phyloP scores from a whole-genome alignment of 176 grass and related monocot genomes.

The Phoenix dactylifera region DNA sequence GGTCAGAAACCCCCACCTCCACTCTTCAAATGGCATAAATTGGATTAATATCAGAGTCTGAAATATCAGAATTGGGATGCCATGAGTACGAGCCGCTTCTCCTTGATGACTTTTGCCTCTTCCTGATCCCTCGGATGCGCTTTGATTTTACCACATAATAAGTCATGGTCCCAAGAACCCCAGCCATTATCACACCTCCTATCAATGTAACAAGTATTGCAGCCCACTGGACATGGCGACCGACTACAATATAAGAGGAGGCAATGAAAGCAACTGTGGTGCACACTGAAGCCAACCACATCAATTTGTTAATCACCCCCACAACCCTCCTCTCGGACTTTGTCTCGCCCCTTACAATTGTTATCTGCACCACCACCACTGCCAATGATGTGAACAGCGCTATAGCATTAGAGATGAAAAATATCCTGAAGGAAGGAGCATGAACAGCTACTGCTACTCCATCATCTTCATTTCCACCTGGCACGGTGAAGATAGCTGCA shows the following conservation, averaged over 20 bases:
- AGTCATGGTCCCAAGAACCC: slow-evolving; percentile 92
- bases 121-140: slow-evolving; percentile 58
- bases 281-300: slow-evolving; percentile 94
- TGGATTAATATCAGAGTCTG: slow-evolving; percentile 61
- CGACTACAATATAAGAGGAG: slow-evolving; percentile 85
- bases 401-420: slow-evolving; percentile 89
- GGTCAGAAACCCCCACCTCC: not conserved
- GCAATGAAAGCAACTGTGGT: slow-evolving; percentile 91
- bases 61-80: slow-evolving; percentile 74
- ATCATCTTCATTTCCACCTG: slow-evolving; percentile 57
- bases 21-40: slow-evolving; percentile 84
- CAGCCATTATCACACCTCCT: slow-evolving; percentile 75
- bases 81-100: slow-evolving; percentile 74
- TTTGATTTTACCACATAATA: slow-evolving; percentile 96
- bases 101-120: slow-evolving; percentile 74
- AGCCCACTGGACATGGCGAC: slow-evolving; percentile 62
- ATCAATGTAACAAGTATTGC: slow-evolving; percentile 81
- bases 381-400: slow-evolving; percentile 89
- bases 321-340: slow-evolving; percentile 81
- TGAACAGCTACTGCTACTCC: slow-evolving; percentile 55
- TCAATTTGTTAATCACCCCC: slow-evolving; percentile 97
- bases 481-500: slow-evolving; percentile 90
- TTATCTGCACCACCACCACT: slow-evolving; percentile 95
- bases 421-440: slow-evolving; percentile 58
- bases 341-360: slow-evolving; percentile 86